Conservation (phyloP, 2,329 filamentous ascomycete genomes). For the Venturiaceae sp. region DNA sequence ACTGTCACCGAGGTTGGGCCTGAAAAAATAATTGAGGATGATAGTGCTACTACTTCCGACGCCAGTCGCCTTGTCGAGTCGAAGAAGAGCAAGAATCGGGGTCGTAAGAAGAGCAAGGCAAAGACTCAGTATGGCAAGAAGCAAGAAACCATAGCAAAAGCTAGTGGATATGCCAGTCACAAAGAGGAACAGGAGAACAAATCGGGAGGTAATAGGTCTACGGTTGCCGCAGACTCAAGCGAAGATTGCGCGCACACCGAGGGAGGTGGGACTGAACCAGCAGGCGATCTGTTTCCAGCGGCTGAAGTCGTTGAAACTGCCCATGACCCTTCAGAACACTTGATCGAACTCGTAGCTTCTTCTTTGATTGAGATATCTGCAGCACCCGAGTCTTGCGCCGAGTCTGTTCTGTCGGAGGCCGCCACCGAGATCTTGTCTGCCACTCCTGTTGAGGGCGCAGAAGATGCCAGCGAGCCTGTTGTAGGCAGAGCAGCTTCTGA, state of each 20-base stretch:
- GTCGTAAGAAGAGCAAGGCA: not conserved
- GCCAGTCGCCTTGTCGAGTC: not conserved
- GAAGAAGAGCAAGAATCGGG: not conserved
- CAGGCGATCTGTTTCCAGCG: not conserved
- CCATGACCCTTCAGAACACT: not conserved
- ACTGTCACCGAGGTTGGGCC: not conserved
- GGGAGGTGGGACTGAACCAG: not conserved
- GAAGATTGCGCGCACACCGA: too few species aligned
- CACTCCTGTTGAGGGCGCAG: not conserved
- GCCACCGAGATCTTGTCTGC: not conserved
- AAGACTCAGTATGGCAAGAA: not conserved
- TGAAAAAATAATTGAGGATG: not conserved
- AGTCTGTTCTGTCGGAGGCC: not conserved
- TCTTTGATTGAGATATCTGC: not conserved
- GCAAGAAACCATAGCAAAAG: not conserved
- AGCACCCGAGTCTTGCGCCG: not conserved
- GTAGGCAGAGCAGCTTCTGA: too few species aligned
- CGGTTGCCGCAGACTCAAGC: too few species aligned
- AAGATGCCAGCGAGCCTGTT: too few species aligned
- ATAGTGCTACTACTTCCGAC: not conserved
- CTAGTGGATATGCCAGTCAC: not conserved
- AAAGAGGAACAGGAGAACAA: not conserved
- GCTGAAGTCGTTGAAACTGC: not conserved
- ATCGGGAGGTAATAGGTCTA: not conserved
- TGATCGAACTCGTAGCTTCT: not conserved